Conservation (phyloP, 2,329 filamentous ascomycete genomes). For the Penicillium hesseltinei region DNA sequence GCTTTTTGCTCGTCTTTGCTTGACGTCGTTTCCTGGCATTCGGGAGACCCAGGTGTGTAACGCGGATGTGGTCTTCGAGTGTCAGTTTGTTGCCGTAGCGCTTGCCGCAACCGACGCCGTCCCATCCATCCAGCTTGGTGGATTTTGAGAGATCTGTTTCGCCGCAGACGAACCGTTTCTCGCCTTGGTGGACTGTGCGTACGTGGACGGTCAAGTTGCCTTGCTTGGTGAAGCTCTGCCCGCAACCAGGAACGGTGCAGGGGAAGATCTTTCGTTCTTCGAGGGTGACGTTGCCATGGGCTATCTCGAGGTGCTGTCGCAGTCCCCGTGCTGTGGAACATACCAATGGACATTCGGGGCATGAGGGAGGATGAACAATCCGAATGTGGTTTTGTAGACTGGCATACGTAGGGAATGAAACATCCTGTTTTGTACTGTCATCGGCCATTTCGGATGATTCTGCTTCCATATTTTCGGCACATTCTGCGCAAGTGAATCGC, state of each 20-base stretch:
- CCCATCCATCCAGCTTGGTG: constrained; percentile 64
- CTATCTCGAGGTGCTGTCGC: constrained; percentile 73
- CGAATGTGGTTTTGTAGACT: constrained; percentile 72
- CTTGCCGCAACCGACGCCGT: constrained; percentile 67
- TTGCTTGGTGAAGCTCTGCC: constrained; percentile 73
- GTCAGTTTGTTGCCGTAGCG: constrained; percentile 73
- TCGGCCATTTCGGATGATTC: constrained; percentile 35
- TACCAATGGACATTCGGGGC: constrained; percentile 68
- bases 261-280: constrained; percentile 63
- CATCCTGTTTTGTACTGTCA: constrained; percentile 27
- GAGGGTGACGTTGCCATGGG: constrained; percentile 62
- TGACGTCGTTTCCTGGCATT: constrained; percentile 43
- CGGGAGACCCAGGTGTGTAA: constrained; percentile 69
- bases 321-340: constrained; percentile 67
- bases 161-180: constrained; percentile 74
- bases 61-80: constrained; percentile 80
- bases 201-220: constrained; percentile 82
- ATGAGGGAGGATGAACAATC: constrained; percentile 68
- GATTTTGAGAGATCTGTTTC: constrained; percentile 59
- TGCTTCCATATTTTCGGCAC: constrained; percentile 47
- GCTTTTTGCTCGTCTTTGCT: constrained; percentile 25
- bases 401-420: constrained; percentile 69
- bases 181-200: constrained; percentile 71
- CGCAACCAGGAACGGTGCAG: constrained; percentile 68
- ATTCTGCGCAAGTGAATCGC: constrained; percentile 76